These are phyloP conservation scores for Pseudogymnoascus verrucosus DNA, from an alignment of 2,329 filamentous ascomycete genomes.

Conservation along the genomic window DNA sequence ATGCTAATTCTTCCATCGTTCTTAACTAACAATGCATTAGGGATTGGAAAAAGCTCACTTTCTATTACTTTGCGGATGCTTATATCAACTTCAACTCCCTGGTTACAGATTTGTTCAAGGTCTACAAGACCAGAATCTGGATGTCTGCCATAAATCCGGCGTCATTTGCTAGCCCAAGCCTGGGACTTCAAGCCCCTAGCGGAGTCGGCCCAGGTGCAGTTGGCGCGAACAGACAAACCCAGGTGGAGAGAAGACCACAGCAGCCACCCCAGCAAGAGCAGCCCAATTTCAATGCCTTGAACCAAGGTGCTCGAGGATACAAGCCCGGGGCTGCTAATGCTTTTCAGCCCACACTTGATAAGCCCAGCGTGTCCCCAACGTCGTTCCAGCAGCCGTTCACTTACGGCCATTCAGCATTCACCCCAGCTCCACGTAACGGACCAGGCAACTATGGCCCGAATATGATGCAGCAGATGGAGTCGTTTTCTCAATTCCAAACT, in stretches of 20 bases:
- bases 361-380: conserved; percentile 30
- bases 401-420: conserved; percentile 40
- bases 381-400: conserved; percentile 32
- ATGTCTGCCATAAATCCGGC: conserved; percentile 99
- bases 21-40: conserved; percentile 37
- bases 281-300: conserved; percentile 17
- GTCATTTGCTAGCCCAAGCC: conserved; percentile 75
- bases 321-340: conserved; percentile 35
- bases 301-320: conserved; percentile 22
- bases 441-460: conserved; percentile 30
- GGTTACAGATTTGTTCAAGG: conserved; percentile 95
- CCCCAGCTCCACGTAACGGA: conserved; percentile 31
- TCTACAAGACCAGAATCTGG: conserved; percentile 99
- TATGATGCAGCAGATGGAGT: conserved; percentile 35
- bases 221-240: conserved; percentile 41
- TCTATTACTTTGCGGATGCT: conserved; percentile 96
- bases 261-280: conserved; percentile 23
- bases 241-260: conserved; percentile 32
- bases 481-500: conserved; percentile 36
- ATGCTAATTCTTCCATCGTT: conserved; percentile 6
- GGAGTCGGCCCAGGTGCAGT: conserved; percentile 59
- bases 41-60: conserved; percentile 98
- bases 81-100: conserved; percentile 99
- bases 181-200: conserved; percentile 63
- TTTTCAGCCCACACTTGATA: conserved; percentile 36